Conservation (phyloP, 768 basidiomycete species). For the Cubamyces lactineus region DNA sequence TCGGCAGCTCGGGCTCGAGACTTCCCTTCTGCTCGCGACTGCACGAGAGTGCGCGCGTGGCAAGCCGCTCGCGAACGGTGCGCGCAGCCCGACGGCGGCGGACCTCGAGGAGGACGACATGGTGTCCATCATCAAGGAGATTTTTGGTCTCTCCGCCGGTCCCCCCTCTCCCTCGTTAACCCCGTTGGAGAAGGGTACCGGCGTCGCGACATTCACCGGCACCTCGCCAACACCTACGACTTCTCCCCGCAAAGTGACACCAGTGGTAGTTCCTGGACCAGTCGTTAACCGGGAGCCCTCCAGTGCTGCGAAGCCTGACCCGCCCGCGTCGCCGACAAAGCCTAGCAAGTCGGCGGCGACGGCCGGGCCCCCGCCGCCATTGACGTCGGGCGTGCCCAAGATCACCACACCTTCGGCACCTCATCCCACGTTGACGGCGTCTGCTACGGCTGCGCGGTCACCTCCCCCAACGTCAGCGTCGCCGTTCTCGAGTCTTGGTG, state of each 20-base stretch:
- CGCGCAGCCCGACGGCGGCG: constrained; percentile 33
- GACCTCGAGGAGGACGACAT: constrained; percentile 34
- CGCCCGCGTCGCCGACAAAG: constrained; percentile 10
- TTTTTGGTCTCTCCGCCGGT: constrained; percentile 36
- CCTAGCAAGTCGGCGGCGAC: constrained; percentile 5
- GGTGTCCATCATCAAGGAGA: constrained; percentile 34
- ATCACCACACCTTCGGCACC: constrained; percentile 16
- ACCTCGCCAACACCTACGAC: constrained; percentile 15
- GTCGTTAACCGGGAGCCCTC: not conserved
- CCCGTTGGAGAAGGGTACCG: constrained; percentile 22
- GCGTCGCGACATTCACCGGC: constrained; percentile 20
- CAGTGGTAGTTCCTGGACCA: not conserved
- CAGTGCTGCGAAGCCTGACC: constrained; percentile 3
- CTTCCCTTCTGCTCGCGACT: constrained; percentile 51
- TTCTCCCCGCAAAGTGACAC: constrained; percentile 20
- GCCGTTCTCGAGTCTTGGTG: constrained; percentile 16
- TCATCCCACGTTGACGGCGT: constrained; percentile 9
- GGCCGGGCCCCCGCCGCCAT: not conserved
- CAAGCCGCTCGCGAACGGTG: constrained; percentile 38
- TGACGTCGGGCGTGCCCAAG: constrained; percentile 6
- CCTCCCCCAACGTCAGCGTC: constrained; percentile 8
- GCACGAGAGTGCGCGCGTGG: constrained; percentile 52
- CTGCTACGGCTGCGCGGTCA: constrained; percentile 1
- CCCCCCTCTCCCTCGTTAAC: constrained; percentile 30
- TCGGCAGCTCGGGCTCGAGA: constrained; percentile 57